phyloP scores from a whole-genome alignment of 805 yeast genomes.

The Candida schatavii region DNA sequence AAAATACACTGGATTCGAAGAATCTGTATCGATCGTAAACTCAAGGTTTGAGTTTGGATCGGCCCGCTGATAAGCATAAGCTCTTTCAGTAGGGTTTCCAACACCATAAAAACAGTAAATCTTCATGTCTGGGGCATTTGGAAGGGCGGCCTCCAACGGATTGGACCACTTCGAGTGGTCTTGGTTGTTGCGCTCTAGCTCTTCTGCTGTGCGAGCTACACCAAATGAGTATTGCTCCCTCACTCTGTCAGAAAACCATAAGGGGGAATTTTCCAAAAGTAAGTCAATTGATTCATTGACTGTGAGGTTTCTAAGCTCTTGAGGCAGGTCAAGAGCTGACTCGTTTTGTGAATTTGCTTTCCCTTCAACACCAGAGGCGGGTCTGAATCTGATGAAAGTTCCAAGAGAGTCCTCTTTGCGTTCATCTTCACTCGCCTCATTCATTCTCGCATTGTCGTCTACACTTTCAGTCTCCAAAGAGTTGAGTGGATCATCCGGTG shows the following conservation, averaged over 20 bases:
- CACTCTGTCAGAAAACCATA: constrained; percentile 70
- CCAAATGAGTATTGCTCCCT: constrained; percentile 77
- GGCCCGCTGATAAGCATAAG: constrained; percentile 74
- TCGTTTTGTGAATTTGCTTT: no score
- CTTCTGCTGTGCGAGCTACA: constrained; percentile 54
- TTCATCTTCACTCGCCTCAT: constrained; percentile 10
- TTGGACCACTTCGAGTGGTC: constrained; percentile 86
- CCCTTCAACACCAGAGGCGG: constrained; percentile 19
- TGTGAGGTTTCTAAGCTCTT: constrained; percentile 55
- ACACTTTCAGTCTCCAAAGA: constrained; percentile 19
- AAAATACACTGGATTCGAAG: constrained; percentile 63
- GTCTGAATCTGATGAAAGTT: constrained; percentile 64
- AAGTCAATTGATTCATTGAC: constrained; percentile 66
- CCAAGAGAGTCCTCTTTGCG: constrained; percentile 55
- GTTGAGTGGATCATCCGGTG: constrained; percentile 68
- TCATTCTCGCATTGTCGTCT: constrained; percentile 15
- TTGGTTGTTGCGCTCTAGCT: constrained; percentile 64
- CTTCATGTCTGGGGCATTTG: constrained; percentile 90
- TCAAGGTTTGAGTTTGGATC: constrained; percentile 55
- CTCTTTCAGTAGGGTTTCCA: constrained; percentile 95
- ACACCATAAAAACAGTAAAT: constrained; percentile 90
- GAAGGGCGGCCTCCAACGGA: constrained; percentile 88
- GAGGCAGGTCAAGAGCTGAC: constrained; percentile 7
- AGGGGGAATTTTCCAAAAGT: constrained; percentile 63
- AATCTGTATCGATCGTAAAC: constrained; percentile 67